A percentile compares a stretch with the other conserved stretches of the same genome.
Evolutionary conservation across 345 rosid species (phyloP).

Genomic region (Moricandia arvensis): DNA sequence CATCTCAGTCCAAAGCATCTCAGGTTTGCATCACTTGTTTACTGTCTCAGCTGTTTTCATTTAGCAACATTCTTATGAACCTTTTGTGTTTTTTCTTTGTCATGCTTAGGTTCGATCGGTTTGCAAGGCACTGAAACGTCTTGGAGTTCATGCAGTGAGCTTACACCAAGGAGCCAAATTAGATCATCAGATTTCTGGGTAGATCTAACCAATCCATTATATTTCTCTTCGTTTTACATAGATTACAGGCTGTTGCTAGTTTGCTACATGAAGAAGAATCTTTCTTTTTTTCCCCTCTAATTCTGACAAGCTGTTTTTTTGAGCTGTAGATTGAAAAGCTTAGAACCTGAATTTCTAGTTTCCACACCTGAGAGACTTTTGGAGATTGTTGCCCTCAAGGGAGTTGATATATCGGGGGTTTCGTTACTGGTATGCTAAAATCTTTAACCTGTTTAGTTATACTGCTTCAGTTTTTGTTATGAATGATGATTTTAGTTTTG

Average conservation of each 20-base stretch:
- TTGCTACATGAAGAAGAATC: not conserved
- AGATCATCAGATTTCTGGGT: conserved; percentile 88
- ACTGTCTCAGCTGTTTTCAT: not conserved
- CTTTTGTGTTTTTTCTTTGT: not conserved
- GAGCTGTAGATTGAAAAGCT: conserved; percentile 58
- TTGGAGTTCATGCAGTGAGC: conserved; percentile 84
- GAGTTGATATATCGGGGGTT: conserved; percentile 65
- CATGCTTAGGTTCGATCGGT: conserved; percentile 62
- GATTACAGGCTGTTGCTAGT: not conserved
- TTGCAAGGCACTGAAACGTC: conserved; percentile 81
- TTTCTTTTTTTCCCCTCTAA: not conserved
- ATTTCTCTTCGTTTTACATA: not conserved
- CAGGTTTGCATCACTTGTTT: conserved; percentile 44
- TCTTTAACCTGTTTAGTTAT: not conserved
- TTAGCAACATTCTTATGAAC: not conserved
- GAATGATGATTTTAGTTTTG: conserved; percentile 1
- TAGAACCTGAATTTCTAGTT: conserved; percentile 89
- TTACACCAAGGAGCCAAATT: conserved; percentile 69
- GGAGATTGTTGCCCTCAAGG: conserved; percentile 72
- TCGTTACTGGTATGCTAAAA: conserved; percentile 65
- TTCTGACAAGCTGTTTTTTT: conserved; percentile 22
- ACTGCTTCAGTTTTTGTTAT: not conserved
- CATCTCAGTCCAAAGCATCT: conserved; percentile 76
- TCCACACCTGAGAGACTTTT: conserved; percentile 86
- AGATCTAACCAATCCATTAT: conserved; percentile 13